Evolutionary conservation across 2,329 filamentous ascomycete species (phyloP).

Genomic region (Diplodia mutila): DNA sequence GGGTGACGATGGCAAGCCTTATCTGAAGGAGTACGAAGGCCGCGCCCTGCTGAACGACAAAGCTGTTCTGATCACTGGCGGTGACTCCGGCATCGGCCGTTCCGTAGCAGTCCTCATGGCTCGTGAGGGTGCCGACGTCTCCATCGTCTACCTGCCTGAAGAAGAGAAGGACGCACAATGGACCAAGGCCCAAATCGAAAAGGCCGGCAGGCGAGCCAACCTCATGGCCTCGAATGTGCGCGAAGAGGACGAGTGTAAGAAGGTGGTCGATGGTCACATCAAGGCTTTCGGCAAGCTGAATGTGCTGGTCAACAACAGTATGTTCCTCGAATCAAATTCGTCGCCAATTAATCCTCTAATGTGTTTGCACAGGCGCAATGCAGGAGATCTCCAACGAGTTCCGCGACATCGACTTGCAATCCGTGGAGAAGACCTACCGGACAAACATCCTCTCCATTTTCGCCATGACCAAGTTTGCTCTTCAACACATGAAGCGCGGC

Average conservation of each 20-base stretch:
- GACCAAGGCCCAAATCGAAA: constrained; percentile 58
- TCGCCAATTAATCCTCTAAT: neutral
- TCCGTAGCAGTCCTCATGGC: constrained; percentile 61
- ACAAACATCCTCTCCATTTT: constrained; percentile 24
- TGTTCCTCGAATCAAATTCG: neutral
- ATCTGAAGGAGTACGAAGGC: constrained; percentile 39
- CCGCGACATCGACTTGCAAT: constrained; percentile 57
- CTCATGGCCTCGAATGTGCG: constrained; percentile 56
- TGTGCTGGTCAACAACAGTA: constrained; percentile 60
- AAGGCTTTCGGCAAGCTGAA: constrained; percentile 48
- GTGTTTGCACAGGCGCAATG: constrained; percentile 49
- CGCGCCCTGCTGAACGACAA: constrained; percentile 39
- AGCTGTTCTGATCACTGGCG: constrained; percentile 36
- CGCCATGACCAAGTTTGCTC: constrained; percentile 24
- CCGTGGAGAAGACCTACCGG: constrained; percentile 61
- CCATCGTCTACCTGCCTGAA: constrained; percentile 59
- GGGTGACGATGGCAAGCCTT: constrained; percentile 37
- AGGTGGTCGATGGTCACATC: constrained; percentile 58
- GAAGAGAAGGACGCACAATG: constrained; percentile 61
- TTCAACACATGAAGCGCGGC: constrained; percentile 28
- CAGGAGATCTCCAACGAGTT: constrained; percentile 60
- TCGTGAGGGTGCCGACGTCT: constrained; percentile 61
- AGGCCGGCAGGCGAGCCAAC: constrained; percentile 53
- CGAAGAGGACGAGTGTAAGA: constrained; percentile 55
- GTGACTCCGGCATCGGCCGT: constrained; percentile 40